Base-by-base conservation (phyloP, 257 asterid species). In the Gentiana straminea region DNA sequence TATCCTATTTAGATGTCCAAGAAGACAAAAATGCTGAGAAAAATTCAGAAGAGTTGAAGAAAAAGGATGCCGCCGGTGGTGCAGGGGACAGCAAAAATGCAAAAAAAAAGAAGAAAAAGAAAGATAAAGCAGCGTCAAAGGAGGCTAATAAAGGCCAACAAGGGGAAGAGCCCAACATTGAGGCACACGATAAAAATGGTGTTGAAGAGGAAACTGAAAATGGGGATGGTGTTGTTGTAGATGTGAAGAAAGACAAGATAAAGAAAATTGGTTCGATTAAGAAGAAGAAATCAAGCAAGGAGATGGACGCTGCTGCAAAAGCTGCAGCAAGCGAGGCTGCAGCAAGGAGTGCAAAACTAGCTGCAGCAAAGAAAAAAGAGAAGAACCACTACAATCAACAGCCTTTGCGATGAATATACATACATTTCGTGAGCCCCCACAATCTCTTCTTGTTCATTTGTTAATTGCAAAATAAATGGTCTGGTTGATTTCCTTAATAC, bases 361-460 rank as follows among this genome's bases (percentile, higher is more conserved):
- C 94, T 43, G 95, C 95, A 36, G 94, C 97, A 44, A 92, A 88
- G 78, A 92, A 92, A 78, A 88, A 92, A 68, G 99, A 92, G 85
- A 92, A 81, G 86, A 92, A 72, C 67, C 97, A 92, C 68, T 88
- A 88, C 78, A 88, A 92, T 65, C 95, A 92, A 75, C 99, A 92
- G 68, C 99, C 93, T 4, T 67, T 70, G 53, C 78, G 97, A 81
- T 85, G 73, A 82, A 68, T 52, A 54, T 56, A 32, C 33, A 54
- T 58, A 44, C 10, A 59, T 36, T 15, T 45, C 35, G 13, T 8
- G 49, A 24, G 65, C 49, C 54, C 47, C 33, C 66, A 62, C 57
- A 60, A 45, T 51, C 52, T 54, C 64, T 48, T 54, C 64, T 36
- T 44, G 65, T 67, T 58, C 57, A 33, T 51, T 60, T 10, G 52